phyloP scores from a whole-genome alignment of 495 filamentous ascomycete species.

The Echria macrotheca region DNA sequence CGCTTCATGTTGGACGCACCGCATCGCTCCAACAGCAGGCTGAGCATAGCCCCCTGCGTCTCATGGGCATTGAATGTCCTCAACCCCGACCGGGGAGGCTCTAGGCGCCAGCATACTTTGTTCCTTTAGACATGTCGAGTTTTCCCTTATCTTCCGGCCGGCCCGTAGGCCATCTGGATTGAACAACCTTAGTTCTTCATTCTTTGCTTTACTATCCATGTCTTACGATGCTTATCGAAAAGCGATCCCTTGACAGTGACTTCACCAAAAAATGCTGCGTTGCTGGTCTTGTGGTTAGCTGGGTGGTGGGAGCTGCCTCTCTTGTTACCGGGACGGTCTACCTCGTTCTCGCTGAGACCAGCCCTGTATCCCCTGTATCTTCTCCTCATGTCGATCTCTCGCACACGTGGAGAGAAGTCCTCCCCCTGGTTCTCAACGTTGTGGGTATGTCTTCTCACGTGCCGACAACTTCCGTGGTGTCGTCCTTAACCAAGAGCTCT shows the following conservation, averaged over 20 bases:
- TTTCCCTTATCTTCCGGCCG: no score
- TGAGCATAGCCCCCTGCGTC: no score
- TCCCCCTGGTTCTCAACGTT: constrained; percentile 26
- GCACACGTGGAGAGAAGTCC: constrained; percentile 18
- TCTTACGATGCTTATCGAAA: constrained; percentile 14
- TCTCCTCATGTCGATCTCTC: constrained; percentile 18
- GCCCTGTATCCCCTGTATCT: constrained; percentile 12
- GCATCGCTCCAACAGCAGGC: no score
- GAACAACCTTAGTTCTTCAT: no score
- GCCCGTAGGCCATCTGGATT: no score
- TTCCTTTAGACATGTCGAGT: no score
- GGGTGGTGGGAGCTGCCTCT: constrained; percentile 16
- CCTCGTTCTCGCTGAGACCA: constrained; percentile 12
- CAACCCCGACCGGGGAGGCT: no score
- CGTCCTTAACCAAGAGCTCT: not conserved
- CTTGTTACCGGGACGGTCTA: constrained; percentile 16
- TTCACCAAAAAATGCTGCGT: constrained; percentile 16
- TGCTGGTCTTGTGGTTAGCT: constrained; percentile 17
- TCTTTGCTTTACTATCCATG: no score
- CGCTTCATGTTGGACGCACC: no score
- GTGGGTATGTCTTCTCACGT: constrained; percentile 15
- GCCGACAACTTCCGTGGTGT: not conserved
- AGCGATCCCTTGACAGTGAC: constrained; percentile 18
- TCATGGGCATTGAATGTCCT: no score
- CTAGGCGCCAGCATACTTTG: no score